A percentile compares a stretch with the other conserved stretches of the same genome.
These are phyloP conservation scores for Aspergillus avenaceus DNA, from an alignment of 495 filamentous ascomycete genomes.

Conservation along the genomic window DNA sequence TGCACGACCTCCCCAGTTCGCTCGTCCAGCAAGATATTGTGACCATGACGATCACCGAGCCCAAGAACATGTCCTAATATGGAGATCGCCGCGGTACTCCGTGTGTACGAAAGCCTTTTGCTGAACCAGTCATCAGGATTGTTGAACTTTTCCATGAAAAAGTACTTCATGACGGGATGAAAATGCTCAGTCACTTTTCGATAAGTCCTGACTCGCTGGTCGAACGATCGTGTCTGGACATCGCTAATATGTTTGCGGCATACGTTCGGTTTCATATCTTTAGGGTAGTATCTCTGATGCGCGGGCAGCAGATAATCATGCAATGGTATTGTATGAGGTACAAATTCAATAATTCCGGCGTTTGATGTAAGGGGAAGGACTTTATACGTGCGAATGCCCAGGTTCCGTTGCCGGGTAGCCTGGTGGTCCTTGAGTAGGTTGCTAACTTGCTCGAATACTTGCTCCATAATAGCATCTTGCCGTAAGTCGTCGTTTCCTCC, in stretches of 20 bases:
- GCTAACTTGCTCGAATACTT: slow-evolving; percentile 95
- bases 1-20: slow-evolving; percentile 91
- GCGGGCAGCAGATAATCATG: slow-evolving; percentile 89
- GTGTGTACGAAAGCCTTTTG: slow-evolving; percentile 79
- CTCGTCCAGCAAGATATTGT: slow-evolving; percentile 92
- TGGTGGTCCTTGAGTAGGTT: slow-evolving; percentile 80
- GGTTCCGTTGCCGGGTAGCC: slow-evolving; percentile 79
- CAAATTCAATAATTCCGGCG: slow-evolving; percentile 96
- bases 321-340: slow-evolving; percentile 83
- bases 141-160: slow-evolving; percentile 92
- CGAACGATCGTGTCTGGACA: slow-evolving; percentile 61
- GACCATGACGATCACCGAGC: slow-evolving; percentile 91
- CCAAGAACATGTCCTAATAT: slow-evolving; percentile 92
- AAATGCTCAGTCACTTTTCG: slow-evolving; percentile 73
- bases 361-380: slow-evolving; percentile 80
- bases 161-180: slow-evolving; percentile 91
- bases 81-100: slow-evolving; percentile 89
- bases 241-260: slow-evolving; percentile 76
- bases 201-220: slow-evolving; percentile 68
- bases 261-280: slow-evolving; percentile 66
- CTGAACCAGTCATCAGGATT: slow-evolving; percentile 96
- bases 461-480: slow-evolving; percentile 99
- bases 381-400: slow-evolving; percentile 92
- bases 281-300: slow-evolving; percentile 80
- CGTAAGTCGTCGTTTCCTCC: slow-evolving; percentile 91